Conservation (phyloP, 129 eudicot genomes). For the Flaveria trinervia region DNA sequence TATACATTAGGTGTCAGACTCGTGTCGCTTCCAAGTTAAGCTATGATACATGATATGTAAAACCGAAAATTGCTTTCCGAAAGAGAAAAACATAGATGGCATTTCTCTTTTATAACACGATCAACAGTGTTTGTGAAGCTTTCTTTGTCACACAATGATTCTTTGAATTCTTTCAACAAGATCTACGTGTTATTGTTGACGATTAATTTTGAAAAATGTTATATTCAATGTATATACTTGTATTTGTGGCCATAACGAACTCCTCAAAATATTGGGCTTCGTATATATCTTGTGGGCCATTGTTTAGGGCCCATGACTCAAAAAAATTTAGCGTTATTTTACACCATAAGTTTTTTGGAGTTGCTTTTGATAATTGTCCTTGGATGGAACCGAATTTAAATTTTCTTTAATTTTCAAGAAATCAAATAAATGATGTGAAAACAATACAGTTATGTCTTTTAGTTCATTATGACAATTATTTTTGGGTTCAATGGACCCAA, state of each 20-base stretch:
- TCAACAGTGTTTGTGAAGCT: not conserved
- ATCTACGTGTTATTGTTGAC: not conserved
- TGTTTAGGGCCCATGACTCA: not conserved
- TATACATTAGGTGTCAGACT: not conserved
- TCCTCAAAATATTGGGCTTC: conserved; percentile 16
- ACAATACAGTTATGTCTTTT: not conserved
- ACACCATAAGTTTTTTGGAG: not conserved
- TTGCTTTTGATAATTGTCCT: conserved; percentile 9
- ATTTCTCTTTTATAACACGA: not conserved
- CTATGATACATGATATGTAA: not conserved
- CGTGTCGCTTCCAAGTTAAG: not conserved
- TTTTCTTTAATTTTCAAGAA: not conserved
- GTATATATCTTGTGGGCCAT: conserved; percentile 8
- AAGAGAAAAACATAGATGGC: no score
- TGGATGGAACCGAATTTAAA: not conserved
- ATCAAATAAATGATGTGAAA: conserved; percentile 23
- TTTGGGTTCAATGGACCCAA: not conserved
- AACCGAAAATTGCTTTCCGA: no score
- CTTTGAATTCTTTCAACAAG: not conserved
- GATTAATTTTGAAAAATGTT: not conserved
- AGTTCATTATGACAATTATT: not conserved
- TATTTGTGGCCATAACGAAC: conserved; percentile 20
- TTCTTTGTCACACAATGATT: not conserved
- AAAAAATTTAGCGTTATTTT: not conserved
- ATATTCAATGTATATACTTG: not conserved